Conservation (phyloP, 2,329 filamentous ascomycete genomes). For the Xylariaceae sp. region DNA sequence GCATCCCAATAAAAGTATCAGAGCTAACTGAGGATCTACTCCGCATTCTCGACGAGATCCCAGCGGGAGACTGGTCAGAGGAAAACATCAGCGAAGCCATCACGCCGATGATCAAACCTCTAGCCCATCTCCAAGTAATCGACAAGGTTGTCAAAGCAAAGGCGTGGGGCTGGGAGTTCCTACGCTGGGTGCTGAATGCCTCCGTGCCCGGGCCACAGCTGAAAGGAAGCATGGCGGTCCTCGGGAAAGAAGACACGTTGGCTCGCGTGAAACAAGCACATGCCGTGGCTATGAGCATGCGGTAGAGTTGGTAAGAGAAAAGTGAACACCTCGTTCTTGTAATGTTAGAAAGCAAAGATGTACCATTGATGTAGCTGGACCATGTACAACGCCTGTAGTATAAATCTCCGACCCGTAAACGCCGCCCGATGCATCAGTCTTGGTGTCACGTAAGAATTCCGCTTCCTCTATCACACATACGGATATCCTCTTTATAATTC, state of each 20-base stretch:
- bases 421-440: conserved; percentile 31
- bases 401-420: conserved; percentile 21
- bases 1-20: conserved; percentile 5
- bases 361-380: conserved; percentile 15
- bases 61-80: conserved; percentile 20
- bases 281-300: conserved; percentile 14
- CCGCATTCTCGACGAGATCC: conserved; percentile 16
- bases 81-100: conserved; percentile 14
- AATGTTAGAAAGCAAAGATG: conserved; percentile 2
- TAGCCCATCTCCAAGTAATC: conserved; percentile 8
- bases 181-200: conserved; percentile 30
- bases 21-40: conserved; percentile 17
- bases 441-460: conserved; percentile 16
- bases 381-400: conserved; percentile 20
- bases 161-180: conserved; percentile 25
- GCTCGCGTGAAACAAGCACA: conserved; percentile 20
- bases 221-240: conserved; percentile 23
- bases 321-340: too few relatives aligned
- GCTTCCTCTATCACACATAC: conserved; percentile 1
- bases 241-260: conserved; percentile 28
- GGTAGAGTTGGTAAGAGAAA: not conserved
- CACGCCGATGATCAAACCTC: conserved; percentile 21
- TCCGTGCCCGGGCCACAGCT: conserved; percentile 23
- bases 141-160: too few relatives aligned
- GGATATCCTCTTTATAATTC: conserved; percentile 1